These are phyloP conservation scores for Fraxinus anomala DNA, from an alignment of 257 asterid species.

Conservation along the genomic window DNA sequence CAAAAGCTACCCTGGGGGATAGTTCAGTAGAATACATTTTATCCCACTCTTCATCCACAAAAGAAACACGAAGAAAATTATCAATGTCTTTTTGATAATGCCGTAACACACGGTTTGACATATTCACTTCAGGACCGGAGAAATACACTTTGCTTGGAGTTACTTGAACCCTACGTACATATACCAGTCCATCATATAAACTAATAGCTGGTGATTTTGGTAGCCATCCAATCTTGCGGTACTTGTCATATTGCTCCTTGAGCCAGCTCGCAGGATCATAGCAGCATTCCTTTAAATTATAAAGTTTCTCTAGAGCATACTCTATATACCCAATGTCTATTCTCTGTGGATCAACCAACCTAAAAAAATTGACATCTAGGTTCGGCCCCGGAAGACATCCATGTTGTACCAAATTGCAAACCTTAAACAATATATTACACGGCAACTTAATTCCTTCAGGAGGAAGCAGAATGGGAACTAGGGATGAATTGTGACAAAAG, in stretches of 20 bases:
- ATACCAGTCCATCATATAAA: conserved; percentile 71
- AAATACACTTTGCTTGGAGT: conserved; percentile 86
- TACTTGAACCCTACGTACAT: conserved; percentile 80
- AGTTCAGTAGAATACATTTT: conserved; percentile 65
- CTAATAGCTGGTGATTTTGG: conserved; percentile 62
- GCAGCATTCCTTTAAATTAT: conserved; percentile 68
- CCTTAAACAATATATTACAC: conserved; percentile 57
- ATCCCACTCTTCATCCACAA: conserved; percentile 87
- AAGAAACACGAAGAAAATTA: conserved; percentile 84
- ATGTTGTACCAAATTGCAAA: conserved; percentile 67
- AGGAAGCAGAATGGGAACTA: conserved; percentile 73
- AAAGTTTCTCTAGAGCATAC: conserved; percentile 66
- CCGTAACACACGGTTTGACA: conserved; percentile 84
- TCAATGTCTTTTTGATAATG: conserved; percentile 51
- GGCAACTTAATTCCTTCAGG: conserved; percentile 51
- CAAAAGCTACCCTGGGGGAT: conserved; percentile 38
- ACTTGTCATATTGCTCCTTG: conserved; percentile 45
- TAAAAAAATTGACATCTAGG: conserved; percentile 48
- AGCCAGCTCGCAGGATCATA: conserved; percentile 82
- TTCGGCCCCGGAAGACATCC: conserved; percentile 84
- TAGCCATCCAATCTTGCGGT: conserved; percentile 30
- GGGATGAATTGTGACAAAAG: conserved; percentile 37
- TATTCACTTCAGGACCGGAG: conserved; percentile 71
- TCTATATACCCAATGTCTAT: conserved; percentile 47
- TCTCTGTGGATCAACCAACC: conserved; percentile 48